Evolutionary conservation across 345 rosid species (phyloP), one percentile per base, ranked within the genome.

Genomic region (Turnera subulata): DNA sequence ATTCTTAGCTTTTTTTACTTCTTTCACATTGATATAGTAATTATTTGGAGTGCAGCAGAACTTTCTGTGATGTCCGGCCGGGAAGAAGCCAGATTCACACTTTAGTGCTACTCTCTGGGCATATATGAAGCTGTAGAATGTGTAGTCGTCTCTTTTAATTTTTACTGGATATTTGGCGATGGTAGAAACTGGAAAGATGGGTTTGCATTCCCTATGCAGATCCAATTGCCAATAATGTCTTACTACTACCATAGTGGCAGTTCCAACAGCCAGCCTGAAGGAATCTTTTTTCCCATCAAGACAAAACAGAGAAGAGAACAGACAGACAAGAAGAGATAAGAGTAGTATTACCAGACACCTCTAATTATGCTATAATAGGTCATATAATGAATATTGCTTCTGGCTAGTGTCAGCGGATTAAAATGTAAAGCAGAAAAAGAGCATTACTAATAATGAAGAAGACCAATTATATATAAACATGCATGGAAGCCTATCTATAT

Each of bases 271-370:
- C n/a, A n/a, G n/a, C n/a, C n/a, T 37, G 61, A 80, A 59, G 78
- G 84, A 80, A 77, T 82, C 84, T 80, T 76, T 78, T 70, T 74
- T 14, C 47, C 74, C 65, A 59, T 70, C 68, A 73, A 67, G 61
- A 63, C 64, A 76, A 65, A 79, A 69, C 57, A 62, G 51, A 62
- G 51, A 64, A 61, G 67, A 76, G 66, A 74, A 66, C 71, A 63
- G 37, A 20, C 32, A 33, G 63, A 68, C 56, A 65, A 45, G 33
- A 38, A 22, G 20, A 42, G 35, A 55, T 61, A 53, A 22, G 45
- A 24, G 18, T 11, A 35, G 0, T 38, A 33, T 17, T 14, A 64
- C 64, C 58, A 58, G 66, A 54, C 66, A 50, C 56, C 70, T 68
- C 52, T 71, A 69, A 54, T n/a, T n/a, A n/a, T n/a, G n/a, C n/a